Base-by-base conservation (phyloP, 2,329 filamentous ascomycete genomes). In the Neocucurbitaria cava region DNA sequence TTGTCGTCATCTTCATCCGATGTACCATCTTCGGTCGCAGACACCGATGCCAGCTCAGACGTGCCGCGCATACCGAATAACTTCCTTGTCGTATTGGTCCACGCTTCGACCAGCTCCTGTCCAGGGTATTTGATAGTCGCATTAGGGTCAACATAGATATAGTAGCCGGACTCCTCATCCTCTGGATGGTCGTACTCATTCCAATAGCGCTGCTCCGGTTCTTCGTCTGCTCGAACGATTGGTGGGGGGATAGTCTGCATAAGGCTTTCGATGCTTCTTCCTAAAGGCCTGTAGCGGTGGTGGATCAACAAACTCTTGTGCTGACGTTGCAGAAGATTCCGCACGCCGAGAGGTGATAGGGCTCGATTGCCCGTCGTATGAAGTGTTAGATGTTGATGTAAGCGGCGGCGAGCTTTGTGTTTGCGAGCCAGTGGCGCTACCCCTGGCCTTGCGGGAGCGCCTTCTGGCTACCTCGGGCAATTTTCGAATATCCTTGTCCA, bases 111-210 rank as follows among this genome's bases (percentile, higher is more conserved):
- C 33, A 85, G 83, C 23, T 83, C 81, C 31, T 91, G 76, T 13
- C 89, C 88, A 0, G 88, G 86, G 49, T 90, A 89, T 30, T 77
- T 78, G 17, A 76, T 68, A 9, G 82, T 79, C 1, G 84, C 84
- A 62, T 91, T 83, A 0, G 90, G 90, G 68, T 93, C 84, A 54
- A 94, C 80, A 66, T 91, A 92, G 62, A 95, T 87, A 72, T 92
- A 95, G 26, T 83, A 83, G 31, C 85, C 83, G 18, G 86, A 82
- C 13, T 82, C 77, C 2, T 83, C 86, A 10, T 77, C 78, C 70
- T 91, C 92, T 8, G 89, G 90, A 70, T 93, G 79, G 62, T 96
- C 91, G 73, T 94, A 95, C 73, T 96, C 91, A 73, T 91, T 94
- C 91, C 91, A 96, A 70, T 94, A 95, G 46, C 73, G 66, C 30